Base-by-base conservation (phyloP, 805 yeast genomes). In the Pichia exigua region DNA sequence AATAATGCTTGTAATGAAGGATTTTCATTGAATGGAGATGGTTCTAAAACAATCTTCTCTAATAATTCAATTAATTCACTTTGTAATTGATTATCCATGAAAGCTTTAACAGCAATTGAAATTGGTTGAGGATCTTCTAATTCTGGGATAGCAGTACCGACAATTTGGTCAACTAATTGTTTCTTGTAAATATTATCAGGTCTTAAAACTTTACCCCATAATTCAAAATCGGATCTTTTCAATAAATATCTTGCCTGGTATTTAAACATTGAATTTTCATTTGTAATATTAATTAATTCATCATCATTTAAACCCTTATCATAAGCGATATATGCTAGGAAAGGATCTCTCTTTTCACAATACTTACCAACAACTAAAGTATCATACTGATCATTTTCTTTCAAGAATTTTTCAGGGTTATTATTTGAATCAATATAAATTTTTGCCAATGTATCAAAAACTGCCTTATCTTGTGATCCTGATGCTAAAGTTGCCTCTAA, bases 261-360 rank as follows among this genome's bases (percentile, higher is more conserved):
- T 70, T 94, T 94, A 79, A 87, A 94, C 99, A 94, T 94, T 61
- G 94, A 81, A 69, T 94, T 94, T 65, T 94, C 98, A 69, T 94
- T 94, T 59, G 99, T 94, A 69, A 94, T 90, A 65, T 80, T 77
- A 63, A 94, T 81, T 64, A 94, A 79, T 68, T 94, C 99, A 52
- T 76, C 84, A 67, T 94, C 97, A 62, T 92, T 91, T 49, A 78
- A 75, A 65, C 99, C 99, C 73, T 91, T 92, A 55, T 95, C 95
- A 71, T 94, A 94, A 48, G 97, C 95, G 72, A 94, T 94, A 70
- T 89, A 94, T 28, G 99, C 99, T 67, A 94, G 76, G 73, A 89
- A 94, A 56, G 99, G 99, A 65, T 94, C 99, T 72, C 99, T 87
- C 81, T 88, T 92, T 73, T 94, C 99, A 78, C 99, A 94, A 76